Conservation (phyloP, 257 asterid genomes). For the Mentha longifolia region DNA sequence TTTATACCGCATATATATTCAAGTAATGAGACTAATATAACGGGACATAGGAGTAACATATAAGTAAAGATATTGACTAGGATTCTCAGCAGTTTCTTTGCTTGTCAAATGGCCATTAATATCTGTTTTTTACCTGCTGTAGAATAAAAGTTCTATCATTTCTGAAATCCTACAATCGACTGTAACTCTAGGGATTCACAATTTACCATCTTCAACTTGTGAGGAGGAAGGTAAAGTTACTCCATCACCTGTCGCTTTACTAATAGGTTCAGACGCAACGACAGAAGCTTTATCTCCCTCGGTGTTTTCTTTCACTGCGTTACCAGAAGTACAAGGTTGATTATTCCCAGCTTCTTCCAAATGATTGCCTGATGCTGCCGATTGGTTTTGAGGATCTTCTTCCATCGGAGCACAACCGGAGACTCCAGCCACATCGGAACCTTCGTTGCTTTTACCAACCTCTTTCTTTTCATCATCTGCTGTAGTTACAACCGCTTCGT, state of each 20-base stretch:
- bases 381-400: slow-evolving; percentile 36
- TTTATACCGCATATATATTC: too few species aligned
- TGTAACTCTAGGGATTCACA: background rate
- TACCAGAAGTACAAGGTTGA: slow-evolving; percentile 40
- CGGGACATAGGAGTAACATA: too few species aligned
- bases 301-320: slow-evolving; percentile 34
- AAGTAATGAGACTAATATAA: too few species aligned
- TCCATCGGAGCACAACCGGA: slow-evolving; percentile 31
- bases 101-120: slow-evolving; percentile 20
- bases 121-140: slow-evolving; percentile 36
- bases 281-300: slow-evolving; percentile 35
- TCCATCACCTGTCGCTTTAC: slow-evolving; percentile 34
- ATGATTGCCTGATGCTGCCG: too few species aligned
- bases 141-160: slow-evolving; percentile 23
- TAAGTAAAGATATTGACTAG: background rate
- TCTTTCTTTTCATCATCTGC: slow-evolving; percentile 35
- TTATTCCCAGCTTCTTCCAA: slow-evolving; percentile 37
- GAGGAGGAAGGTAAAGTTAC: slow-evolving; percentile 28
- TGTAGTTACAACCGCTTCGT: slow-evolving; percentile 29
- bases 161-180: background rate
- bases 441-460: slow-evolving; percentile 28
- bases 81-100: slow-evolving; percentile 33
- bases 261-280: slow-evolving; percentile 4
- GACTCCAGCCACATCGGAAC: slow-evolving; percentile 28
- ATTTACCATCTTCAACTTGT: slow-evolving; percentile 33